Conservation (phyloP, 176 grass and related monocot species). For the Bonia amplexicaulis region DNA sequence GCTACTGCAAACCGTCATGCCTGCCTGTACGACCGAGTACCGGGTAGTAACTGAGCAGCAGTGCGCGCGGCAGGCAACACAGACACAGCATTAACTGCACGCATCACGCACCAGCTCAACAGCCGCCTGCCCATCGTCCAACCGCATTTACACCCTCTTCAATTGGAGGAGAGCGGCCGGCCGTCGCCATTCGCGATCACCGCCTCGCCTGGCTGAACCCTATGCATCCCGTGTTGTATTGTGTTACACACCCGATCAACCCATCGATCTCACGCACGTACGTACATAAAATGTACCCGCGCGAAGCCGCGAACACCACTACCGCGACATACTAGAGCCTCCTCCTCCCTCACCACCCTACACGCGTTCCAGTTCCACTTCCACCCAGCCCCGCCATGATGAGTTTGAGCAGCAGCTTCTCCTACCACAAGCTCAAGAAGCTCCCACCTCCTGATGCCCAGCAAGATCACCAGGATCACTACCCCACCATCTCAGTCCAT, state of each 20-base stretch:
- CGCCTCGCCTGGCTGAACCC: not conserved
- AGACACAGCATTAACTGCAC: not conserved
- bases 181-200: not conserved
- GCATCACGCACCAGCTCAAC: not conserved
- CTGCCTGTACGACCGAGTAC: not conserved
- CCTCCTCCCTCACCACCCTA: not conserved
- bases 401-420: slow-evolving; percentile 20
- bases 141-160: slow-evolving; percentile 12
- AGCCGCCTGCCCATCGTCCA: not conserved
- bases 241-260: not conserved
- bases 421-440: slow-evolving; percentile 54
- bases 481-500: not conserved
- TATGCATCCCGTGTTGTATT: not conserved
- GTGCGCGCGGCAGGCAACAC: not conserved
- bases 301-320: not conserved
- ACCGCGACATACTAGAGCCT: not conserved
- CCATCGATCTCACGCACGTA: not conserved
- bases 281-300: not conserved
- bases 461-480: not conserved
- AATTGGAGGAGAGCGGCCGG: not conserved
- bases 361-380: not conserved
- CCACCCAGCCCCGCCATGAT: not conserved
- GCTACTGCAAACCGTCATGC: not conserved
- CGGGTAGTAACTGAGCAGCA: not conserved
- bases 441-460: not conserved